phyloP scores from a whole-genome alignment of 495 filamentous ascomycete species.

The Chaetomium cochliodes region DNA sequence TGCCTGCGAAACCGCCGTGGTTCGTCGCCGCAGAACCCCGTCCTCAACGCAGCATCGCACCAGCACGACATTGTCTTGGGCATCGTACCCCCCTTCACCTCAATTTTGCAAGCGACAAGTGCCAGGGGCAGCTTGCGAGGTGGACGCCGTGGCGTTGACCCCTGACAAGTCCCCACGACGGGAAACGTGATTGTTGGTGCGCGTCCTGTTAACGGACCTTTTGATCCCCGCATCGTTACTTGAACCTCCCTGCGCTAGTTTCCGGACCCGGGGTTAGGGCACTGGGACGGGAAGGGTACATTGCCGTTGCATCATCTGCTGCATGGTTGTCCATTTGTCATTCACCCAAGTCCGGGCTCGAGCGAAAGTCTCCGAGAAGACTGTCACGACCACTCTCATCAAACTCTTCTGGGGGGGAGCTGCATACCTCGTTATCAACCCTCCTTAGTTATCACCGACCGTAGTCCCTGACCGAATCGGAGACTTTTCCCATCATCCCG shows the following conservation, averaged over 20 bases:
- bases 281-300: slow-evolving; percentile 7
- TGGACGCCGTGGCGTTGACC: background rate
- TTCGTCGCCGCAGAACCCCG: too few species aligned
- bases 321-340: background rate
- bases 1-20: too few species aligned
- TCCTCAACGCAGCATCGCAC: too few species aligned
- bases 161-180: background rate
- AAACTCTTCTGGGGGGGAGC: too few species aligned
- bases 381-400: too few species aligned
- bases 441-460: background rate
- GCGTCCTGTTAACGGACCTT: background rate
- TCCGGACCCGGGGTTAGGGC: slow-evolving; percentile 13
- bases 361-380: too few species aligned
- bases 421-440: background rate
- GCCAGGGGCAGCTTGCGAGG: too few species aligned
- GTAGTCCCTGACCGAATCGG: background rate
- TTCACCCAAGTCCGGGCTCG: background rate
- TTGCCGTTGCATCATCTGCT: slow-evolving; percentile 9
- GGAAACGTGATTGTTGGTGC: background rate
- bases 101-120: too few species aligned
- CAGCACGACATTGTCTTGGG: too few species aligned
- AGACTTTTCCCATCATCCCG: background rate
- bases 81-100: too few species aligned
- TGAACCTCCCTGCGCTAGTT: background rate
- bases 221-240: background rate